Conservation (phyloP, 805 yeast genomes). For the Maudiozyma pseudohumilis region DNA sequence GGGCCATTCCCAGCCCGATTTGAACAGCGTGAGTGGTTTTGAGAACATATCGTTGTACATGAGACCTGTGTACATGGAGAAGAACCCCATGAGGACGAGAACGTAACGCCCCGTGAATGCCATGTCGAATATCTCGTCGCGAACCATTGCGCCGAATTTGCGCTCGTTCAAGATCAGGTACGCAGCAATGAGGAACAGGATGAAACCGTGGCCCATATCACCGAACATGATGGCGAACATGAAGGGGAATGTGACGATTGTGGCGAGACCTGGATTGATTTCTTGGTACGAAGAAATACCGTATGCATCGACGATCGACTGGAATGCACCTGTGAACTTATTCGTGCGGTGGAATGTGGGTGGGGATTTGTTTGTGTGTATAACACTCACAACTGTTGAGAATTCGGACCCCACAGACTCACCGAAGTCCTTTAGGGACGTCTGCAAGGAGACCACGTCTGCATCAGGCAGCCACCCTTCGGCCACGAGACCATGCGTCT, state of each 20-base stretch:
- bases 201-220: slow-evolving; percentile 92
- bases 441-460: slow-evolving; percentile 57
- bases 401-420: slow-evolving; percentile 32
- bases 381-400: slow-evolving; percentile 45
- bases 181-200: slow-evolving; percentile 65
- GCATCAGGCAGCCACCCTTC: slow-evolving; percentile 95
- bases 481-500: slow-evolving; percentile 76
- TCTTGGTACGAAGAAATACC: slow-evolving; percentile 91
- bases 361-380: slow-evolving; percentile 75
- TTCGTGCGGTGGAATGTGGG: slow-evolving; percentile 95
- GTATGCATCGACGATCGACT: slow-evolving; percentile 87
- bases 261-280: slow-evolving; percentile 92
- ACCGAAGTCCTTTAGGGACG: slow-evolving; percentile 45
- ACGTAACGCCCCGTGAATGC: slow-evolving; percentile 91
- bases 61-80: slow-evolving; percentile 92
- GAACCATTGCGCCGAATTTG: slow-evolving; percentile 52
- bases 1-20: slow-evolving; percentile 94
- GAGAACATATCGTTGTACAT: slow-evolving; percentile 92
- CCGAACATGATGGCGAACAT: slow-evolving; percentile 99
- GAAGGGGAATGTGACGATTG: slow-evolving; percentile 92
- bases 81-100: slow-evolving; percentile 80
- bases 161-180: slow-evolving; percentile 65
- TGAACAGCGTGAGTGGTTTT: slow-evolving; percentile 77
- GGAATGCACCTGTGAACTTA: slow-evolving; percentile 89
- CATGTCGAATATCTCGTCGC: slow-evolving; percentile 95